Evolutionary conservation across 306 rosid species (phyloP).

Genomic region (Boehmeria nivea): DNA sequence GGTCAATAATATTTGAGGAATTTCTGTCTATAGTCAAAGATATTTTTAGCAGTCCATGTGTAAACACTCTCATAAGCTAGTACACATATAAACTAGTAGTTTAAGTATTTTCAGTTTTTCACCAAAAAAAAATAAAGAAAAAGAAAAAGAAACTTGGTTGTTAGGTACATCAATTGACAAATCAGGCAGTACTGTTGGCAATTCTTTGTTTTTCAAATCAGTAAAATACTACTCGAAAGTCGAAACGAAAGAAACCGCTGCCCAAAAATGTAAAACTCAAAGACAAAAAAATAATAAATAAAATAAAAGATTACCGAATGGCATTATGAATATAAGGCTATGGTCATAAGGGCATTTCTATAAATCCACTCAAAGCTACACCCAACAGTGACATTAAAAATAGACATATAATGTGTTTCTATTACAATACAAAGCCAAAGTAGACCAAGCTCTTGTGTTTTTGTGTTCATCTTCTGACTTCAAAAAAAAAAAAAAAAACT

Average conservation of each 20-base stretch:
- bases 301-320: conserved; percentile 21
- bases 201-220: too few species aligned
- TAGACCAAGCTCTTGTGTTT: conserved; percentile 33
- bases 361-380: neutral
- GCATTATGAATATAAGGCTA: too few species aligned
- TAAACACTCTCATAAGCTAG: too few species aligned
- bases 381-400: conserved; percentile 23
- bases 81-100: too few species aligned
- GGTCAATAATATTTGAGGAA: too few species aligned
- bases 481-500: conserved; percentile 25
- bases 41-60: too few species aligned
- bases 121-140: too few species aligned
- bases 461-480: conserved; percentile 48
- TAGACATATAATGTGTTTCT: conserved; percentile 19
- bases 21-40: too few species aligned
- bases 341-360: conserved; percentile 39
- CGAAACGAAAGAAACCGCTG: too few species aligned
- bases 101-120: too few species aligned
- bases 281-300: too few species aligned
- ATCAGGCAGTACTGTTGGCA: neutral
- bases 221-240: neutral
- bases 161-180: neutral
- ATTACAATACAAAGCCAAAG: conserved; percentile 40
- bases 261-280: neutral
- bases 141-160: neutral